Conservation (phyloP, 257 asterid species). For the Solanum etuberosum region DNA sequence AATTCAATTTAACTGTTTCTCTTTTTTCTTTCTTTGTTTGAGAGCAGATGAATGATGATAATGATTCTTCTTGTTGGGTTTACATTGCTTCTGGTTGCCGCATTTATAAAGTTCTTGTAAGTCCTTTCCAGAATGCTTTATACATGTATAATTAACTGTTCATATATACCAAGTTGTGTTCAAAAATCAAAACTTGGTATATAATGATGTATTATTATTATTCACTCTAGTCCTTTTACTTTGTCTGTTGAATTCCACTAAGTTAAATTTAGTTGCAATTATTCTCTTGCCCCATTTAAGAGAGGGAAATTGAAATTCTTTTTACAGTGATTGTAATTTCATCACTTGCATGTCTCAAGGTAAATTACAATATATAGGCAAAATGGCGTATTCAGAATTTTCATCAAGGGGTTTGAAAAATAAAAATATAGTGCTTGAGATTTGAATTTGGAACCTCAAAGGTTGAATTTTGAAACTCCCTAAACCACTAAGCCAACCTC, state of each 20-base stretch:
- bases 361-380: not conserved
- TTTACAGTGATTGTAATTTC: not conserved
- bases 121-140: not conserved
- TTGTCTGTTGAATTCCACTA: not conserved
- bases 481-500: not conserved
- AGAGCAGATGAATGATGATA: conserved; percentile 47
- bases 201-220: not conserved
- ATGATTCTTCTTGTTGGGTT: conserved; percentile 57
- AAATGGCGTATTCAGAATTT: not conserved
- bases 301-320: not conserved
- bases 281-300: not conserved
- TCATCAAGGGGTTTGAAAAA: not conserved
- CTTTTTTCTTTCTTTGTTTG: no score
- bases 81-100: conserved; percentile 71
- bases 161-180: not conserved
- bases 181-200: not conserved
- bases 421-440: not conserved
- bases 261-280: not conserved
- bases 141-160: no score
- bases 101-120: conserved; percentile 55
- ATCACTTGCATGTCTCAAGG: not conserved
- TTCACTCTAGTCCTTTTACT: not conserved
- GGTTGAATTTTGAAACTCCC: not conserved
- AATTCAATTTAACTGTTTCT: not conserved
- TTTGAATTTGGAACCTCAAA: not conserved